Percentiles rank a stretch among this genome's conserved stretches.
Conservation (phyloP, 768 basidiomycete species). For the Trametes meyenii region DNA sequence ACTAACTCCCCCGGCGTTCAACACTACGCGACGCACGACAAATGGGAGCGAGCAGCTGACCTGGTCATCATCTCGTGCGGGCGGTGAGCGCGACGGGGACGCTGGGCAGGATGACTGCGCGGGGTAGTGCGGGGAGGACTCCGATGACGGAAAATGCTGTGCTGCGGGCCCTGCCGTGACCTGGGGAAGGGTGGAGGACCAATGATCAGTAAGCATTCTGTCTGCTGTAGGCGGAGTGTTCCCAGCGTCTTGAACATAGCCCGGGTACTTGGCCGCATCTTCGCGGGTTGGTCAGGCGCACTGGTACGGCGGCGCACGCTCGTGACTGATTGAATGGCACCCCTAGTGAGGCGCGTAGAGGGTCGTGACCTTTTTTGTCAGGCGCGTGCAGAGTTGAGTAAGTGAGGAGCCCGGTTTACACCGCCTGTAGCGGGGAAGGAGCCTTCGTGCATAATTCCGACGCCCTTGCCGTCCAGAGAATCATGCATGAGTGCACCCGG, state of each 20-base stretch:
- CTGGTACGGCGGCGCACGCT: slow-evolving; percentile 1
- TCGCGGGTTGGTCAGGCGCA: background rate
- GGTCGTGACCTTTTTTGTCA: no score
- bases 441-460: no score
- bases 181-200: slow-evolving; percentile 1
- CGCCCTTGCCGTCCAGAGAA: no score
- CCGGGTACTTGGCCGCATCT: slow-evolving; percentile 5
- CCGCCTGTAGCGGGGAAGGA: no score
- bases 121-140: slow-evolving; percentile 12
- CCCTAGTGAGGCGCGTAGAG: background rate
- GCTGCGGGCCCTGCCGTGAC: slow-evolving; percentile 9
- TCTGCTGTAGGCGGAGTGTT: background rate
- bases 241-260: slow-evolving; percentile 8
- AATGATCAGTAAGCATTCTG: background rate
- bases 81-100: background rate
- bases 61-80: background rate
- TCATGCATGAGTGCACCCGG: no score
- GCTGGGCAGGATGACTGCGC: slow-evolving; percentile 7
- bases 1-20: background rate
- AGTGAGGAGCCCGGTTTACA: no score
- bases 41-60: slow-evolving; percentile 14
- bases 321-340: slow-evolving; percentile 14
- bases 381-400: no score
- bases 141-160: slow-evolving; percentile 12
- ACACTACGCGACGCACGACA: background rate